Percentiles rank a stretch among this genome's conserved stretches.
These are phyloP conservation scores for Xylaria sp. DNA, from an alignment of 2,329 filamentous ascomycete genomes.

Conservation along the genomic window DNA sequence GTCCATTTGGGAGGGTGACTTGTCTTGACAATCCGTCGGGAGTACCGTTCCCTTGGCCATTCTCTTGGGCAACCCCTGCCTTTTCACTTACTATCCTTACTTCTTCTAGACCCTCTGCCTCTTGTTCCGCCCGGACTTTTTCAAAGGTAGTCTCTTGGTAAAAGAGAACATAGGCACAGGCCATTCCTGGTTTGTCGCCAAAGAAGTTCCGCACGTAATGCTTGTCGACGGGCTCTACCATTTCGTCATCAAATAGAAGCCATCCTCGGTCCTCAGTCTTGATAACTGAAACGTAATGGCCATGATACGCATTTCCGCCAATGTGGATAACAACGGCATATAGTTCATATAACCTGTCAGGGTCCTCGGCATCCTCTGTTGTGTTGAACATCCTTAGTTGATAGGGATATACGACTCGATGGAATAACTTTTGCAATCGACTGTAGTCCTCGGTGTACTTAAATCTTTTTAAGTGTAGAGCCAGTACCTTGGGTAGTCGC, in stretches of 20 bases:
- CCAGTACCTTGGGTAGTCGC: constrained; percentile 87
- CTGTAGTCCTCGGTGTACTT: constrained; percentile 98
- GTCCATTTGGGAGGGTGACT: constrained; percentile 60
- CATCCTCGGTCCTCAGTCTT: constrained; percentile 97
- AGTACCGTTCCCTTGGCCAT: constrained; percentile 59
- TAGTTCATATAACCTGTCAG: constrained; percentile 92
- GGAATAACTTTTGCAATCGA: constrained; percentile 93
- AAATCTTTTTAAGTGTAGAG: constrained; percentile 94
- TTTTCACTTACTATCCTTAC: constrained; percentile 66
- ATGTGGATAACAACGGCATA: constrained; percentile 99
- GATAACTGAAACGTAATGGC: constrained; percentile 97
- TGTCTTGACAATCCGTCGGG: constrained; percentile 60
- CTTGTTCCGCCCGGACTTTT: constrained; percentile 79
- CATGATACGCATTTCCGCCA: constrained; percentile 94
- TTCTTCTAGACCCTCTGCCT: constrained; percentile 78
- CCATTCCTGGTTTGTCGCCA: constrained; percentile 88
- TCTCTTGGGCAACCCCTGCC: constrained; percentile 65
- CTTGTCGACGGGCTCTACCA: constrained; percentile 98
- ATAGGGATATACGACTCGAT: constrained; percentile 96
- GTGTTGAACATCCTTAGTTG: constrained; percentile 97
- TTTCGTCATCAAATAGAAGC: constrained; percentile 97
- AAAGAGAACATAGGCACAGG: constrained; percentile 96
- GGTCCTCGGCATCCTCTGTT: constrained; percentile 92
- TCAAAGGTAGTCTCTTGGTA: constrained; percentile 89
- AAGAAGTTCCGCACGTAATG: constrained; percentile 97